Evolutionary conservation across 1,284 basidiomycete genomes (phyloP), one percentile per base, ranked within the genome.

Genomic region (Fistulinella cinereoalba): DNA sequence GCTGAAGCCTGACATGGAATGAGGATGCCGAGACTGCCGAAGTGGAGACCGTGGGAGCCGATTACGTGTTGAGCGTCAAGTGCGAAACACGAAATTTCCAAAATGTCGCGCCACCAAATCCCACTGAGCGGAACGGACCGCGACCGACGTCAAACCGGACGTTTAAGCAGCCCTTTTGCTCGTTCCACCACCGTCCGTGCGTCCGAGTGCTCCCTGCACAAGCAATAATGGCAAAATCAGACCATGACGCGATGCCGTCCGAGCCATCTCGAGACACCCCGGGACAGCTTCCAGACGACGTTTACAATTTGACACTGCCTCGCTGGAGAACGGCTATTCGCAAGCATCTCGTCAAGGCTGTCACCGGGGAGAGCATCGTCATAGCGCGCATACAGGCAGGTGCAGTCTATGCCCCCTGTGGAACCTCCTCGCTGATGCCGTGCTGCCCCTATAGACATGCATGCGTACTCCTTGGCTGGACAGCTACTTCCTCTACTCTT

Each of bases 401-500:
- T 29, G 28, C 28, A 13, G 11, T 29, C 12, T 15, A 11, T 29
- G 28, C 6, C 2, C 11, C 28, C 12, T 29, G 28, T 15, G 28
- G 28, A 15, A 13, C n/a, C 12, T 11, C 13, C 37, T 36, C 33
- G 13, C 29, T 9, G 23, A 25, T 9, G 4, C 23, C 38, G 29
- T 28, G n/a, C 1, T 6, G 15, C 3, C 18, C 9, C 0, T 19
- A 32, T 47, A 89, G 86, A 62, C 73, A 13, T 63, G 61, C 10
- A 73, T 88, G 25, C 79, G 91, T 23, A 79, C 75, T 1, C 81
- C 86, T 1, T 83, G 77, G 70, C 70, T 92, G 18, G 95, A 99
- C 67, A 73, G 71, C 1, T 97, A 91, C 64, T 97, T 99, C 63
- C 84, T 96, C 49, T 92, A 95, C 64, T 88, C 91, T 0, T 93